Evolutionary conservation across 139 green algal genomes (phyloP).

Genomic region (Haematococcus sp.): DNA sequence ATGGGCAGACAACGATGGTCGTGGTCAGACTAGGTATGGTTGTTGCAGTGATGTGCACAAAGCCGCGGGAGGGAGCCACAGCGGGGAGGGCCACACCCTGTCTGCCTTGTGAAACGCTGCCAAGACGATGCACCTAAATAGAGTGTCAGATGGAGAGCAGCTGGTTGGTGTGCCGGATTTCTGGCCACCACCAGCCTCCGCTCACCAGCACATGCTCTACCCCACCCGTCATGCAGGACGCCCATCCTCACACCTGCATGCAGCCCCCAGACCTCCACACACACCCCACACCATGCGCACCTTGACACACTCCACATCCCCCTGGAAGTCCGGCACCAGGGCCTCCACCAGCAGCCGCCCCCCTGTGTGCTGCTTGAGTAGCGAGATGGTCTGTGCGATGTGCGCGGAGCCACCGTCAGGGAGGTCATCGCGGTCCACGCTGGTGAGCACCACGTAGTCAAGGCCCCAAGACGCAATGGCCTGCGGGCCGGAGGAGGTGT

Average conservation of each 20-base stretch:
- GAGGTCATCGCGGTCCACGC: slow-evolving; percentile 97
- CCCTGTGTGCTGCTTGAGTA: slow-evolving; percentile 74
- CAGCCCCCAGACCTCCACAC: too few species aligned
- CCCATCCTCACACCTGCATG: too few species aligned
- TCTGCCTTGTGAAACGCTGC: neutral
- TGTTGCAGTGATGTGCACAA: too few species aligned
- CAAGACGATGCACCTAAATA: neutral
- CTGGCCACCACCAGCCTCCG: too few species aligned
- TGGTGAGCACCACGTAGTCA: slow-evolving; percentile 98
- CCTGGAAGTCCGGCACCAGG: slow-evolving; percentile 94
- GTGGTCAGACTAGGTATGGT: neutral
- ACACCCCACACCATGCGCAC: slow-evolving; percentile 1
- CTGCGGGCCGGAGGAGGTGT: slow-evolving; percentile 58
- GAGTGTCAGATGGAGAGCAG: neutral
- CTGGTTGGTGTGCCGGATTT: too few species aligned
- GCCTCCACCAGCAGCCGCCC: slow-evolving; percentile 90
- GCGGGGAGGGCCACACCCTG: too few species aligned
- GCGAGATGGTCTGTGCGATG: slow-evolving; percentile 82
- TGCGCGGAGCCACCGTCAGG: slow-evolving; percentile 84
- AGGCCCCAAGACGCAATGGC: slow-evolving; percentile 92
- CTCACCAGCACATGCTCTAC: too few species aligned
- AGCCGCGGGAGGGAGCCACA: too few species aligned
- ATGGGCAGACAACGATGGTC: neutral
- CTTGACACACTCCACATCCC: slow-evolving; percentile 34
- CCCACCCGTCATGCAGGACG: too few species aligned